A percentile compares a stretch with the other conserved stretches of the same genome.
Evolutionary conservation across 257 asterid genomes (phyloP).

Genomic region (Ehretia macrophylla): DNA sequence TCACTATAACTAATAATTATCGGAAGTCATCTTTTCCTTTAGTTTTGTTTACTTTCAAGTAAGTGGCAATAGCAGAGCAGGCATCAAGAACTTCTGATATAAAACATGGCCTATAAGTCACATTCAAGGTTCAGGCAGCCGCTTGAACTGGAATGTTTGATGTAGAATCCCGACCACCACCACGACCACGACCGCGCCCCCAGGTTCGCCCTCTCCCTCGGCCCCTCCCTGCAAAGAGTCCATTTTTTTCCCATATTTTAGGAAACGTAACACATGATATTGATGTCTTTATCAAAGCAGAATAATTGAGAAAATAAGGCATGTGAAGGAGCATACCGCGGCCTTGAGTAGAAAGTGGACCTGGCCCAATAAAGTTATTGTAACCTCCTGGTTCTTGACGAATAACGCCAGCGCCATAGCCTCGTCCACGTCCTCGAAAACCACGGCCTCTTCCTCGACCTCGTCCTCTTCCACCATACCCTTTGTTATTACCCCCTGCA

Average conservation of each 20-base stretch:
- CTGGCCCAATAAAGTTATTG: background rate
- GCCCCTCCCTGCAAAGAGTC: background rate
- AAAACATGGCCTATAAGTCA: background rate
- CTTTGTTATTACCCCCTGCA: constrained; percentile 10
- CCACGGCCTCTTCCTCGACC: constrained; percentile 9
- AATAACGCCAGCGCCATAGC: background rate
- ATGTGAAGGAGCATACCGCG: background rate
- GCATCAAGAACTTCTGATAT: background rate
- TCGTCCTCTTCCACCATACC: constrained; percentile 11
- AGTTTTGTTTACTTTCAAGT: background rate
- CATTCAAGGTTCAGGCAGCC: background rate
- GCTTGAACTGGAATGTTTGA: background rate
- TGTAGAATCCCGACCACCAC: background rate
- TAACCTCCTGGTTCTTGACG: background rate
- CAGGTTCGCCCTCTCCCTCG: background rate
- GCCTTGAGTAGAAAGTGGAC: background rate
- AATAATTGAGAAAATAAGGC: background rate
- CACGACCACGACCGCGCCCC: background rate
- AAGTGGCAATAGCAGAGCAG: background rate
- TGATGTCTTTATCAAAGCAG: background rate
- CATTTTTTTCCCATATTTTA: background rate
- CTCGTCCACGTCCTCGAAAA: constrained; percentile 1
- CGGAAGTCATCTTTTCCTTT: background rate
- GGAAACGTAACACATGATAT: background rate
- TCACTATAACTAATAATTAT: background rate